Conservation (phyloP, 2,329 filamentous ascomycete genomes). For the Penicillium digitatum region DNA sequence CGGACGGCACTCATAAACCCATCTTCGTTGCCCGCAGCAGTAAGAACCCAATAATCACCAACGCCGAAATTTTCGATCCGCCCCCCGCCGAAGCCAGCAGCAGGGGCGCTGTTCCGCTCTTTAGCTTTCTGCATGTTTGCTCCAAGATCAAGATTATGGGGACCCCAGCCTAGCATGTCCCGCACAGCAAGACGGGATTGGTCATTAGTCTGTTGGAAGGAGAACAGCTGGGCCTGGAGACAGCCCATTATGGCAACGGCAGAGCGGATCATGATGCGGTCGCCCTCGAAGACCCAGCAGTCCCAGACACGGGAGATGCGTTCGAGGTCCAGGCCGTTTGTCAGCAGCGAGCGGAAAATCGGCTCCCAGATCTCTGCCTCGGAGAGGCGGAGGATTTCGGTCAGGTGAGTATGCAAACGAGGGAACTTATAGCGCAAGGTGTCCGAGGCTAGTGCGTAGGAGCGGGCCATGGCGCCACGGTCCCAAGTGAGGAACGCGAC, state of each 20-base stretch:
- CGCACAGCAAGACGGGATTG: conserved; percentile 34
- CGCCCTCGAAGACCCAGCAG: conserved; percentile 59
- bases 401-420: conserved; percentile 51
- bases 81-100: conserved; percentile 36
- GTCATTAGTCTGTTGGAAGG: conserved; percentile 37
- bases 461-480: conserved; percentile 51
- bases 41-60: conserved; percentile 43
- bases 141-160: conserved; percentile 31
- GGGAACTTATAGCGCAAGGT: conserved; percentile 58
- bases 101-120: conserved; percentile 38
- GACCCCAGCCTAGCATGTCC: conserved; percentile 38
- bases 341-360: conserved; percentile 53
- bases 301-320: conserved; percentile 57
- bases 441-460: conserved; percentile 53
- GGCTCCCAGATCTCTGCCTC: conserved; percentile 50
- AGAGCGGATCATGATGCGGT: conserved; percentile 47
- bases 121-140: conserved; percentile 27
- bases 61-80: conserved; percentile 35
- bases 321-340: conserved; percentile 51
- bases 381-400: conserved; percentile 38
- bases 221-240: conserved; percentile 42
- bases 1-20: conserved; percentile 43
- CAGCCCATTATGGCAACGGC: conserved; percentile 45
- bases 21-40: conserved; percentile 39
- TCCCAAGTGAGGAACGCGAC: conserved; percentile 60